phyloP scores from a whole-genome alignment of 2,329 filamentous ascomycete species.

The Colletotrichum incanum region DNA sequence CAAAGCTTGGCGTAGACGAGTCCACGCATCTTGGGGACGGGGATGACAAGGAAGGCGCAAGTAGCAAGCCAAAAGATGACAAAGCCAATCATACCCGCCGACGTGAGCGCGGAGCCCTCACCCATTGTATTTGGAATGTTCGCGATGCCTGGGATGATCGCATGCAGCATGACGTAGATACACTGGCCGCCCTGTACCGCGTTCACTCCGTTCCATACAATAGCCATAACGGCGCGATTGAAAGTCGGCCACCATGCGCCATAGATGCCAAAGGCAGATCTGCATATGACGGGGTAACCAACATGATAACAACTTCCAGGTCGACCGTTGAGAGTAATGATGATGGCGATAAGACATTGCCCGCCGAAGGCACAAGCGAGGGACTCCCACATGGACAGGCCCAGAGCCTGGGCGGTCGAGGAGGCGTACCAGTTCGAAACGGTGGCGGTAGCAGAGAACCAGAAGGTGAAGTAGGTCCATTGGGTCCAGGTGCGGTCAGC shows the following conservation, averaged over 20 bases:
- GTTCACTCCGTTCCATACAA: conserved; percentile 63
- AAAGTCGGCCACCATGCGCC: conserved; percentile 62
- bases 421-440: conserved; percentile 58
- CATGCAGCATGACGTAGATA: conserved; percentile 55
- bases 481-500: conserved; percentile 59
- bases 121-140: conserved; percentile 58
- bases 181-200: conserved; percentile 54
- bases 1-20: conserved; percentile 48
- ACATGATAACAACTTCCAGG: conserved; percentile 61
- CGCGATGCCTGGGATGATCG: conserved; percentile 59
- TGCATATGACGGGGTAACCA: conserved; percentile 58
- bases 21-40: conserved; percentile 46
- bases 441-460: conserved; percentile 59
- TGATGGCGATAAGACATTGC: conserved; percentile 56
- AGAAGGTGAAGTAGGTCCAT: conserved; percentile 59
- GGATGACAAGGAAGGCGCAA: conserved; percentile 56
- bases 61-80: conserved; percentile 58
- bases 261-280: conserved; percentile 60
- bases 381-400: conserved; percentile 66
- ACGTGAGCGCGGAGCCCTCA: conserved; percentile 56
- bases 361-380: conserved; percentile 59
- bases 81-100: conserved; percentile 60
- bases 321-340: conserved; percentile 60
- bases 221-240: conserved; percentile 61
- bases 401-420: conserved; percentile 57